Evolutionary conservation across 1,139 yeast genomes (phyloP).

Genomic region (Protomyces inouyei): DNA sequence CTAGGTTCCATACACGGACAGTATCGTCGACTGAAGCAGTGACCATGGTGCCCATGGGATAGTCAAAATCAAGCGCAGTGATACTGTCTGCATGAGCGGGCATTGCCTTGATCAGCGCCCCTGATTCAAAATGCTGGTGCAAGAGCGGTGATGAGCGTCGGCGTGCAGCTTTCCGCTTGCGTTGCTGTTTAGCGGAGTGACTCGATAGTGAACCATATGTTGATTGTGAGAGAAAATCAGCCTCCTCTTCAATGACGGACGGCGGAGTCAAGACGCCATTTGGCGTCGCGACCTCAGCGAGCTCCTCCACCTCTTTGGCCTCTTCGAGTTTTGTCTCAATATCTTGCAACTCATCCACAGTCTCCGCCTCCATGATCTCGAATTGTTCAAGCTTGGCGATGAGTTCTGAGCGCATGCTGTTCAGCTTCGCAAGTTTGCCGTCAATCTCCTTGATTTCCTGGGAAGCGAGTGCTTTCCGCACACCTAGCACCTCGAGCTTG

Average conservation of each 20-base stretch:
- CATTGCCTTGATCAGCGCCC: conserved; percentile 45
- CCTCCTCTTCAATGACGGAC: conserved; percentile 13
- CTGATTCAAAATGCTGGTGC: conserved; percentile 58
- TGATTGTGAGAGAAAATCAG: conserved; percentile 14
- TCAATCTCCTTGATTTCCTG: conserved; percentile 62
- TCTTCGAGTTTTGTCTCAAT: conserved; percentile 22
- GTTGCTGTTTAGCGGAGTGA: conserved; percentile 7
- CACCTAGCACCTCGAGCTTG: conserved; percentile 52
- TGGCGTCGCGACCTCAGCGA: conserved; percentile 1
- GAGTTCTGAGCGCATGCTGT: conserved; percentile 49
- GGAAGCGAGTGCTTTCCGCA: conserved; percentile 57
- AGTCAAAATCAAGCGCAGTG: conserved; percentile 58
- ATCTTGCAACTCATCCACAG: conserved; percentile 42
- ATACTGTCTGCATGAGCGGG: conserved; percentile 53
- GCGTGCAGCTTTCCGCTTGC: conserved; percentile 24
- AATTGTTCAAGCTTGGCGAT: conserved; percentile 55
- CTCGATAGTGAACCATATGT: conserved; percentile 15
- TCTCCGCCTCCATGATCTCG: conserved; percentile 54
- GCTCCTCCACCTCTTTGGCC: conserved; percentile 10
- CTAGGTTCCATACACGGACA: conserved; percentile 78
- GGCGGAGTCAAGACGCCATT: conserved; percentile 1
- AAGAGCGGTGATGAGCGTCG: conserved; percentile 56
- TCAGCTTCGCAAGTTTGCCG: conserved; percentile 49
- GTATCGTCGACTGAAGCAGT: conserved; percentile 77
- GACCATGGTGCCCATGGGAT: conserved; percentile 67